Conservation (phyloP, 2,329 filamentous ascomycete species). For the Saccharata proteae region DNA sequence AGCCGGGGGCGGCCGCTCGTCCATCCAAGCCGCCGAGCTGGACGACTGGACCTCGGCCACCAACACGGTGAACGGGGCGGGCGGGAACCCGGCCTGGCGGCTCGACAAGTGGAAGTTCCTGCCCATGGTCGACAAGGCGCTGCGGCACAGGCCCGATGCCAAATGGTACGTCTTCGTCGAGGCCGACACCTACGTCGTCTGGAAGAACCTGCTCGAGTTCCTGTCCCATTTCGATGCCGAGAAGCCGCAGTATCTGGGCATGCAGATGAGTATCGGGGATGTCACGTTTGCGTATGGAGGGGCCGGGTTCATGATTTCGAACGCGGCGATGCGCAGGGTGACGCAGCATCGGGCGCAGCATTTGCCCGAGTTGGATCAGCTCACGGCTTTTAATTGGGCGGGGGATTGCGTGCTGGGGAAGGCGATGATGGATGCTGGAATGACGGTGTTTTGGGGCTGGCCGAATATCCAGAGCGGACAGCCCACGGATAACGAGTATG, state of each 20-base stretch:
- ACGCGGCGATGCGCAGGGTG: conserved; percentile 34
- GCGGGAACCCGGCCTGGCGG: conserved; percentile 12
- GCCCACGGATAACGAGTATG: conserved; percentile 22
- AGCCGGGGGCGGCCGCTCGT: conserved; percentile 15
- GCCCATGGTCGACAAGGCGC: conserved; percentile 22
- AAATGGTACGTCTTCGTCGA: conserved; percentile 51
- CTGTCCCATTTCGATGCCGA: conserved; percentile 37
- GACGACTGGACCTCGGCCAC: conserved; percentile 1
- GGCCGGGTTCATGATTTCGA: conserved; percentile 40
- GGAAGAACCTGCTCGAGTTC: conserved; percentile 42
- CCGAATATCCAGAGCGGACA: conserved; percentile 36
- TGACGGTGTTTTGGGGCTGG: conserved; percentile 35
- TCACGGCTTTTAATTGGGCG: conserved; percentile 36
- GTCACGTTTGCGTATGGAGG: conserved; percentile 42
- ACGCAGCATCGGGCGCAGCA: conserved; percentile 31
- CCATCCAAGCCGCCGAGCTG: conserved; percentile 11
- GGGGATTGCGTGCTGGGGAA: conserved; percentile 40
- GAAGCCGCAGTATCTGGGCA: conserved; percentile 41
- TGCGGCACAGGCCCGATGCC: conserved; percentile 30
- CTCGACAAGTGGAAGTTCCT: conserved; percentile 29
- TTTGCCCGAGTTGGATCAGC: conserved; percentile 31
- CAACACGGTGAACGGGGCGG: not conserved
- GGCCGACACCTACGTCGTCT: conserved; percentile 45
- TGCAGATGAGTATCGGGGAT: conserved; percentile 39
- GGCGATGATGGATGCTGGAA: conserved; percentile 33